phyloP scores from a whole-genome alignment of 176 grass and related monocot species.

The Triticum dicoccoides region DNA sequence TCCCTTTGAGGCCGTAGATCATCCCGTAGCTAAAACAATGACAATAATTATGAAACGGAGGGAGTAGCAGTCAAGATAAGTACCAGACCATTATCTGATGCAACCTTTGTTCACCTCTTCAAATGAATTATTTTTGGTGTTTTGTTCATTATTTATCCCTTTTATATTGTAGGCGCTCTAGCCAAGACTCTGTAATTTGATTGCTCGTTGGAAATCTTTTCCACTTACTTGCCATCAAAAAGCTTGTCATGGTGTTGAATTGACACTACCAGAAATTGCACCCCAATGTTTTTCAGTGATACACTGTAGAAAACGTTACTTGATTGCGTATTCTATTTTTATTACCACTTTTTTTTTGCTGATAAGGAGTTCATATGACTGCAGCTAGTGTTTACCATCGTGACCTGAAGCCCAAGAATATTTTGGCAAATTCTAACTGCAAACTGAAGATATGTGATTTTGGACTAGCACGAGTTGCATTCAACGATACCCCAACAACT shows the following conservation, averaged over 20 bases:
- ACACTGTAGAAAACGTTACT: not conserved
- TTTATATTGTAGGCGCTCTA: not conserved
- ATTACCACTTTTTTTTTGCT: slow-evolving; percentile 12
- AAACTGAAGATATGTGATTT: slow-evolving; percentile 99
- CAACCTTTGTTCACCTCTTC: not conserved
- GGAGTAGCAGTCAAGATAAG: not conserved
- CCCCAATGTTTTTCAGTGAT: not conserved
- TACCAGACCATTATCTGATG: not conserved
- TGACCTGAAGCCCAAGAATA: slow-evolving; percentile 98
- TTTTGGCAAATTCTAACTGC: slow-evolving; percentile 98
- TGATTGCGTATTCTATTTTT: not conserved
- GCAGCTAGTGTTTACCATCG: slow-evolving; percentile 97
- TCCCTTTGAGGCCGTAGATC: not conserved
- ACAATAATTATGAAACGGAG: too few species aligned
- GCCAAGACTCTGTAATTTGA: not conserved
- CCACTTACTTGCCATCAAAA: not conserved
- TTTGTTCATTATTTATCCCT: not conserved
- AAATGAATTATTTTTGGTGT: not conserved
- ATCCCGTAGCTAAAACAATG: not conserved
- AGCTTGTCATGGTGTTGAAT: not conserved
- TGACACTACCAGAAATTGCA: not conserved
- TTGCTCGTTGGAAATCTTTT: not conserved
- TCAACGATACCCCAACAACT: slow-evolving; percentile 82
- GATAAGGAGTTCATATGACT: slow-evolving; percentile 23
- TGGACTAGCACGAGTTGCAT: slow-evolving; percentile 95